These are phyloP conservation scores for Colletotrichum lupini DNA, from an alignment of 2,329 filamentous ascomycete genomes.

Conservation along the genomic window DNA sequence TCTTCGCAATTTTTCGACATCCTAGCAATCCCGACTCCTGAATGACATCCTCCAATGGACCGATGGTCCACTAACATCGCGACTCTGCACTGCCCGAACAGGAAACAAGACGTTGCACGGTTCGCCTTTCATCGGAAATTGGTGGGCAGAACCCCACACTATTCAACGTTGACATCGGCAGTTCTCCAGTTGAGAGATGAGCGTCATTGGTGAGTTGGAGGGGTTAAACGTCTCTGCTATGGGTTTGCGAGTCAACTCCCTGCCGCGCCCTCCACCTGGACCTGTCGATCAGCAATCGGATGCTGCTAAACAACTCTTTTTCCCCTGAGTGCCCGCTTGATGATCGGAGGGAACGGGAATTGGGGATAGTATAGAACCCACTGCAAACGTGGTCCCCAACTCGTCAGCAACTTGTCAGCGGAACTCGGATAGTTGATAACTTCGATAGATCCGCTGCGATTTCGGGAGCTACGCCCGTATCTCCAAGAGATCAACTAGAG, in stretches of 20 bases:
- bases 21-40: background rate
- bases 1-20: background rate
- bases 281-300: conserved; percentile 17
- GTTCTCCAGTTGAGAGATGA: background rate
- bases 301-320: background rate
- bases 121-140: conserved; percentile 28
- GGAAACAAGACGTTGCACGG: conserved; percentile 8
- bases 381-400: background rate
- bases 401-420: background rate
- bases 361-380: background rate
- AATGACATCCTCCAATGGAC: background rate
- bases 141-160: conserved; percentile 17
- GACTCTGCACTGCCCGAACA: conserved; percentile 13
- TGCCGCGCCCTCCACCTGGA: conserved; percentile 2
- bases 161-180: conserved; percentile 3
- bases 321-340: background rate
- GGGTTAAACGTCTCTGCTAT: background rate
- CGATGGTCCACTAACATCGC: conserved; percentile 15
- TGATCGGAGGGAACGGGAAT: background rate
- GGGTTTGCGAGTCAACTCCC: conserved; percentile 24
- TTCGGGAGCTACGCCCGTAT: background rate
- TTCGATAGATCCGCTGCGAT: background rate
- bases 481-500: background rate
- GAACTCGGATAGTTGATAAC: background rate
- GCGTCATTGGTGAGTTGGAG: conserved; percentile 11